These are phyloP conservation scores for Paratinospora sagittata DNA, from an alignment of 164 flowering plant genomes.

Conservation along the genomic window DNA sequence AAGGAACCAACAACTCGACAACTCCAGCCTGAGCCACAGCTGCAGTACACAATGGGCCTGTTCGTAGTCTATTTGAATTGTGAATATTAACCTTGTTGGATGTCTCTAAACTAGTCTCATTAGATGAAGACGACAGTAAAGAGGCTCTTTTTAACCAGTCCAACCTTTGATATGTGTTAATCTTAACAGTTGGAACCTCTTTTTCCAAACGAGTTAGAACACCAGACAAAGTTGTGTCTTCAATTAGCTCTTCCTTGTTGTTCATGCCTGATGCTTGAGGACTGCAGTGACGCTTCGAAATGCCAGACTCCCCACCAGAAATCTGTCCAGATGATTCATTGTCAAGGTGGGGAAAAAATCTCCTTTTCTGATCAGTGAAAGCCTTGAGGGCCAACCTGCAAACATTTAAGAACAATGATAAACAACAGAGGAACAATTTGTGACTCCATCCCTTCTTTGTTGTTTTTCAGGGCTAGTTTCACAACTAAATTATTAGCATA, in stretches of 20 bases:
- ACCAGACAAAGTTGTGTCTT: constrained; percentile 49
- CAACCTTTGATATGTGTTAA: constrained; percentile 60
- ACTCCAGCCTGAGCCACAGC: constrained; percentile 59
- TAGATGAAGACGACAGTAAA: constrained; percentile 40
- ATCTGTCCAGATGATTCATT: constrained; percentile 31
- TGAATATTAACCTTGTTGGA: constrained; percentile 44
- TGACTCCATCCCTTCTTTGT: background rate
- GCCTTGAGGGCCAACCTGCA: constrained; percentile 91
- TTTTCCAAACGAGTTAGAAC: constrained; percentile 46
- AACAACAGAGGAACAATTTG: background rate
- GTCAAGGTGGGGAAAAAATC: constrained; percentile 87
- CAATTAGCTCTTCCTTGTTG: constrained; percentile 42
- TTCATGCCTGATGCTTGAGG: constrained; percentile 21
- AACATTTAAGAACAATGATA: constrained; percentile 13
- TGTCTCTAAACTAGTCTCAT: constrained; percentile 38
- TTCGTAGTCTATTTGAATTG: constrained; percentile 35
- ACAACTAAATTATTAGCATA: background rate
- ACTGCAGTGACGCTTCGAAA: constrained; percentile 48
- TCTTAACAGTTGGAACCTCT: constrained; percentile 49
- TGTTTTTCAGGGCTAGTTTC: background rate
- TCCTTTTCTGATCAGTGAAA: constrained; percentile 80
- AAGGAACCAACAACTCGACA: constrained; percentile 70
- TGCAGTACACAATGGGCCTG: constrained; percentile 29
- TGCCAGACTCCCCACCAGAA: constrained; percentile 28
- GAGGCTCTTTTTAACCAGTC: constrained; percentile 87